These are phyloP conservation scores for Aspergillus terreus DNA, from an alignment of 2,329 filamentous ascomycete genomes.

Conservation along the genomic window DNA sequence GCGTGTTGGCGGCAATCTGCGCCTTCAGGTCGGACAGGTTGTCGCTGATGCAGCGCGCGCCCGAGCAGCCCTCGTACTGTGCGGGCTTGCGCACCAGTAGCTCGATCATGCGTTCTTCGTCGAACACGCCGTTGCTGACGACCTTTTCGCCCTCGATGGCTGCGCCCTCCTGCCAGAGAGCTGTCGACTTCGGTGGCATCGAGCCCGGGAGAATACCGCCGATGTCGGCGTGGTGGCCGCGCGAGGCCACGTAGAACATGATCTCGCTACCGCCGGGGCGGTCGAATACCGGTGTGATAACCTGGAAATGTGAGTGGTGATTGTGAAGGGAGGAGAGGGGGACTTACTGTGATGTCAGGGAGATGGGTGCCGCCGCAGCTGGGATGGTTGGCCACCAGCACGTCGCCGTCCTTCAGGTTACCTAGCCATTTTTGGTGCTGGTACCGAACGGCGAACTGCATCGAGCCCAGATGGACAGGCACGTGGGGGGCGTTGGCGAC, in stretches of 20 bases:
- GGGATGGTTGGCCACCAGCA: constrained; percentile 79
- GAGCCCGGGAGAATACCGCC: constrained; percentile 77
- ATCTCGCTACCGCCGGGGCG: constrained; percentile 61
- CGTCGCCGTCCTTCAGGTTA: constrained; percentile 73
- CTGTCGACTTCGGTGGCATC: constrained; percentile 63
- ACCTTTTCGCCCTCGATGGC: constrained; percentile 55
- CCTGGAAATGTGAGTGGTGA: constrained; percentile 14
- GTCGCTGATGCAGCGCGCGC: constrained; percentile 74
- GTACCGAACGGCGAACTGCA: constrained; percentile 78
- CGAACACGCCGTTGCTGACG: constrained; percentile 71
- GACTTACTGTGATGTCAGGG: constrained; percentile 69
- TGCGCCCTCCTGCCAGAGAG: constrained; percentile 47
- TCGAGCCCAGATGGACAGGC: constrained; percentile 75
- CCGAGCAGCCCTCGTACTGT: constrained; percentile 69
- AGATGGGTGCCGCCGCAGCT: constrained; percentile 81
- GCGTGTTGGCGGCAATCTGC: constrained; percentile 81
- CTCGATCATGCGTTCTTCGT: constrained; percentile 71
- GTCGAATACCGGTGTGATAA: constrained; percentile 75
- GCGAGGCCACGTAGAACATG: constrained; percentile 76
- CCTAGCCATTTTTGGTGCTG: constrained; percentile 78
- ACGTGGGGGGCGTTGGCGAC: constrained; percentile 69
- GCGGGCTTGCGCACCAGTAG: constrained; percentile 71
- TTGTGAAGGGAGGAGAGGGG: constrained; percentile 11
- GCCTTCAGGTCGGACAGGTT: constrained; percentile 85
- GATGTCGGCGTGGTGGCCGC: constrained; percentile 80